Evolutionary conservation across 1,139 yeast genomes (phyloP), one percentile per base, ranked within the genome.

Genomic region (Magnusiomyces suaveolens): DNA sequence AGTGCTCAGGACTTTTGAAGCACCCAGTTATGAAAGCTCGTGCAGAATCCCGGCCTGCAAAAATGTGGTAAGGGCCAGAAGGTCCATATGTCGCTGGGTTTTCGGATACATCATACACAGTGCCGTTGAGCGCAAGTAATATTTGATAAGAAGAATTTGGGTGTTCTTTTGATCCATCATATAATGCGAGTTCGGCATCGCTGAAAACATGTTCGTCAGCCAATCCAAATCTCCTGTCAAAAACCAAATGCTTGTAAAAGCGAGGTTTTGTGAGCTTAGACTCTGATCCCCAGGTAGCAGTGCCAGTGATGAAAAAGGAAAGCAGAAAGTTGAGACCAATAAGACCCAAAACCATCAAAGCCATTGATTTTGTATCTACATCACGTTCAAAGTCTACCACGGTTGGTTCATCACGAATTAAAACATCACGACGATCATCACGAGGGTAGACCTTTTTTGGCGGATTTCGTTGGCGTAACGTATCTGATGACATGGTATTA

Each of bases 21-120:
- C 95, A 87, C 3, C 94, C 94, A 1, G 92, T 87, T 2, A 82
- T 84, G 62, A 80, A 83, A 26, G 88, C 88, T 50, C 95, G 70
- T 0, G 92, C 84, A 48, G 81, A 78, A 65, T 87, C 95, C 50
- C 70, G 72, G 0, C 95, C 95, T 25, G 82, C 76, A 63, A 87
- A 79, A 53, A 75, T 71, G 2, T 72, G 66, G 65, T 87, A 87
- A 0, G 83, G 67, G 0, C 89, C 89, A 0, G 74, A 72, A 0
- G 86, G 84, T 0, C 88, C 88, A 65, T 87, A 87, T 1, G 83
- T 70, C 1, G 65, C 69, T 1, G 75, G 71, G n/a, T 79, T 72
- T 0, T 76, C 67, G 2, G 81, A 69, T 1, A 87, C 95, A 63
- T 87, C 95, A 66, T 76, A 87, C 0, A 87, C 83, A 3, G 74